phyloP scores from a whole-genome alignment of 805 yeast genomes.

The Candida silvatica region DNA sequence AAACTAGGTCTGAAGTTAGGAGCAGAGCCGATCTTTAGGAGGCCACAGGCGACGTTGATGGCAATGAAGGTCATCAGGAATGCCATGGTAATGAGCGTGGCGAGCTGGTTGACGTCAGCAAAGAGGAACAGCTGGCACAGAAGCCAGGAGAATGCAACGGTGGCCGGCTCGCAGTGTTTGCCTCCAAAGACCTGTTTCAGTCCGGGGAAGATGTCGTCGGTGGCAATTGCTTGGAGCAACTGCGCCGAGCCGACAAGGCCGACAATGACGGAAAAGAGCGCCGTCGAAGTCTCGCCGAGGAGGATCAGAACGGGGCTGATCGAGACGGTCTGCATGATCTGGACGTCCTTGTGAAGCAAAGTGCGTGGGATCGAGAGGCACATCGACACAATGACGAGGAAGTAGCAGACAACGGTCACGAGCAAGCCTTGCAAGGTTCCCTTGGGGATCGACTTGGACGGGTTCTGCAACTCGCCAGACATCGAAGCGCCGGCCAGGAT shows the following conservation, averaged over 20 bases:
- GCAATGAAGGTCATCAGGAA: conserved; percentile 93
- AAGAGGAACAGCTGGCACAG: conserved; percentile 79
- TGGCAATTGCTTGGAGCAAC: conserved; percentile 82
- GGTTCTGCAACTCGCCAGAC: conserved; percentile 88
- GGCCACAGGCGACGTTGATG: conserved; percentile 87
- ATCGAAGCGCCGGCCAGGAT: conserved; percentile 97
- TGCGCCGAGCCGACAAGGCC: conserved; percentile 96
- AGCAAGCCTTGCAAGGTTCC: conserved; percentile 87
- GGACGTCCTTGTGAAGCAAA: conserved; percentile 68
- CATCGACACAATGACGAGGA: conserved; percentile 73
- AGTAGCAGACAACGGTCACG: conserved; percentile 69
- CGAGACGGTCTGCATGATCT: conserved; percentile 77
- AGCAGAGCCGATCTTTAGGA: conserved; percentile 82
- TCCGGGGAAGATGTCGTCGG: conserved; percentile 84
- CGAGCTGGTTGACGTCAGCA: conserved; percentile 89
- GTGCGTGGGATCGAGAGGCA: conserved; percentile 77
- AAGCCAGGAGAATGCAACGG: conserved; percentile 70
- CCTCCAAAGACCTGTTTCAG: conserved; percentile 40
- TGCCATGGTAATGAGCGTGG: conserved; percentile 95
- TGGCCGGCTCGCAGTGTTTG: conserved; percentile 36
- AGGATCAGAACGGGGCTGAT: conserved; percentile 59
- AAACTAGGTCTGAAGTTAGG: conserved; percentile 98
- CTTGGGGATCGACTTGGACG: conserved; percentile 82
- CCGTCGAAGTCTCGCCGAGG: conserved; percentile 86
- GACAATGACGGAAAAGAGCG: conserved; percentile 86